Evolutionary conservation across 345 rosid species (phyloP).

Genomic region (Linum trigynum): DNA sequence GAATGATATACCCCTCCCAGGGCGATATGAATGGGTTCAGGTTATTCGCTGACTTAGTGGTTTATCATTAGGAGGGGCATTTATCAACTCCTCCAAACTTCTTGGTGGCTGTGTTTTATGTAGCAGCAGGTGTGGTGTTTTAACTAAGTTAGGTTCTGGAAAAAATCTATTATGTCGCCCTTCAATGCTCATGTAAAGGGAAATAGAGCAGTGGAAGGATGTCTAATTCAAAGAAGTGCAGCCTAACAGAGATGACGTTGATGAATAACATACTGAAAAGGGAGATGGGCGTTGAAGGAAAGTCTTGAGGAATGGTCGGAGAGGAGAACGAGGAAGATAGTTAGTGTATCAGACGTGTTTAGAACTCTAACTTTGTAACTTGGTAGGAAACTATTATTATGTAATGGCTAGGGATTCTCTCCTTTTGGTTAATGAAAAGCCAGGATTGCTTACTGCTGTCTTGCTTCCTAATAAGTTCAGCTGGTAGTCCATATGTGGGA

Average conservation of each 20-base stretch:
- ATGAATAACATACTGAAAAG: neutral
- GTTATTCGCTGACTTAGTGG: conserved; percentile 29
- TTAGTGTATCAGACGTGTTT: too few species aligned
- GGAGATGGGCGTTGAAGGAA: too few species aligned
- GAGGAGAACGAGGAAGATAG: neutral
- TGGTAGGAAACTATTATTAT: too few species aligned
- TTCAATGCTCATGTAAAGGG: conserved; percentile 17
- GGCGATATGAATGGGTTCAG: conserved; percentile 71
- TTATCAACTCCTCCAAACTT: conserved; percentile 3
- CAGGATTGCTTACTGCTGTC: too few species aligned
- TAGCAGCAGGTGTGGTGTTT: neutral
- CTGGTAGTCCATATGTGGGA: too few species aligned
- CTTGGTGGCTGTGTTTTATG: conserved; percentile 7
- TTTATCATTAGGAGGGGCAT: neutral
- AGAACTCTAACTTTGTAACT: too few species aligned
- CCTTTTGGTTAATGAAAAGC: too few species aligned
- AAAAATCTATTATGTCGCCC: conserved; percentile 1
- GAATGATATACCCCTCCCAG: conserved; percentile 63
- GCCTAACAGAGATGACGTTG: conserved; percentile 22
- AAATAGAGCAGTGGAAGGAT: conserved; percentile 21
- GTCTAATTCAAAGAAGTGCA: conserved; percentile 27
- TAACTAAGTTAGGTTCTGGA: neutral
- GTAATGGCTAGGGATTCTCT: too few species aligned
- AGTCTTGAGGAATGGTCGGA: neutral
- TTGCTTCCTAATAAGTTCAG: too few species aligned